Percentiles rank a stretch among this genome's conserved stretches.
Conservation (phyloP, 768 basidiomycete genomes). For the Naganishia onofrii region DNA sequence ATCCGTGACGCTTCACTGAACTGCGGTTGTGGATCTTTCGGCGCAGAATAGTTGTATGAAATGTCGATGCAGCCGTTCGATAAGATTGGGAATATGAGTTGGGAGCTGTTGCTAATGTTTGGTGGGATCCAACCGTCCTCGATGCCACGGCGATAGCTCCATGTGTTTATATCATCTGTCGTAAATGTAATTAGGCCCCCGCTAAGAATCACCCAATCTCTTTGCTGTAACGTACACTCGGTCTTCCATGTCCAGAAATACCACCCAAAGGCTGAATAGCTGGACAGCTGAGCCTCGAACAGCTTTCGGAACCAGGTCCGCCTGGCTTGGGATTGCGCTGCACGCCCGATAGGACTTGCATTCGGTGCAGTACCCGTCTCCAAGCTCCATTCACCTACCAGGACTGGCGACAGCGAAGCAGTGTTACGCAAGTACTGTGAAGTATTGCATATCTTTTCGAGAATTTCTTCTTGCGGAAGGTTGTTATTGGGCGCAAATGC, state of each 20-base stretch:
- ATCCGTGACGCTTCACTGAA: background rate
- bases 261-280: conserved; percentile 46
- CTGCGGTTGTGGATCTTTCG: conserved; percentile 20
- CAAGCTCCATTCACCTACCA: conserved; percentile 51
- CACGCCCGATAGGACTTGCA: conserved; percentile 17
- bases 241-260: conserved; percentile 51
- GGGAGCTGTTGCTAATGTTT: conserved; percentile 44
- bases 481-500: conserved; percentile 47
- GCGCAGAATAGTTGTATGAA: conserved; percentile 45
- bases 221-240: conserved; percentile 5
- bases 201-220: too few relatives aligned
- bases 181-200: background rate
- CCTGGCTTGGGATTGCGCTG: conserved; percentile 36
- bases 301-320: conserved; percentile 49
- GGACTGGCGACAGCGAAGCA: background rate
- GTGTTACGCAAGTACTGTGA: conserved; percentile 36
- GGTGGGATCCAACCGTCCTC: conserved; percentile 46
- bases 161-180: conserved; percentile 47
- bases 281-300: conserved; percentile 49
- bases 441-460: conserved; percentile 47
- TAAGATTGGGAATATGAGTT: conserved; percentile 42
- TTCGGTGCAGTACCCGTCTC: conserved; percentile 40
- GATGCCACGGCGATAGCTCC: conserved; percentile 44
- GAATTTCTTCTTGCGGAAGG: conserved; percentile 42
- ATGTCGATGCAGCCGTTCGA: conserved; percentile 47